Conservation (phyloP, 192 early-diverging fungal genomes). For the Backusella psychrophila region DNA sequence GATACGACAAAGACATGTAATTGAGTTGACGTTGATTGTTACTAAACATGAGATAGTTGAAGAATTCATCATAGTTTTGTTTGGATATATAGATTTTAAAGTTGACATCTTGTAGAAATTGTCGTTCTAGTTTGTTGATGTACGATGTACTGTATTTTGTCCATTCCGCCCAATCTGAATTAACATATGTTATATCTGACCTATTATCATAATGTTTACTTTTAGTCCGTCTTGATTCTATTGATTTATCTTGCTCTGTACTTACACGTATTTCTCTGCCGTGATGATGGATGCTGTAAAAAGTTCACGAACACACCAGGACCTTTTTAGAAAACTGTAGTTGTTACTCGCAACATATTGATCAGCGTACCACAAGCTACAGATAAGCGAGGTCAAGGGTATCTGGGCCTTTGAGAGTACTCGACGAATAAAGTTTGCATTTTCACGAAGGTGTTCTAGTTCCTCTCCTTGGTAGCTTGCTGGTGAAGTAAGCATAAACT, state of each 20-base stretch:
- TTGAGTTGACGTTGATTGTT: conserved; percentile 39
- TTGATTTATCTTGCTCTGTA: neutral
- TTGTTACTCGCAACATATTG: conserved; percentile 34
- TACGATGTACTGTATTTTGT: conserved; percentile 24
- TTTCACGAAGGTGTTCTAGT: conserved; percentile 9
- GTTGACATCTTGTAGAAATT: conserved; percentile 41
- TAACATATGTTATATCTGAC: conserved; percentile 44
- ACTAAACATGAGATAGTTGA: conserved; percentile 43
- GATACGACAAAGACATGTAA: conserved; percentile 30
- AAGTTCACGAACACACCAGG: conserved; percentile 42
- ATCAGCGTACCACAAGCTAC: conserved; percentile 47
- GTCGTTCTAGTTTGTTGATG: conserved; percentile 41
- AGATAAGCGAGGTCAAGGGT: conserved; percentile 45
- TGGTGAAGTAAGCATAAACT: conserved; percentile 19
- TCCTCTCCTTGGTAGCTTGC: neutral
- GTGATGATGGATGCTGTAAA: conserved; percentile 46
- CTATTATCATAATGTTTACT: neutral
- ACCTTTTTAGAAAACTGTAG: conserved; percentile 6
- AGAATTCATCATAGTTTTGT: conserved; percentile 41
- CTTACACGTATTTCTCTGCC: conserved; percentile 53
- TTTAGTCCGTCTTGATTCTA: neutral
- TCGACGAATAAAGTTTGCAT: conserved; percentile 47
- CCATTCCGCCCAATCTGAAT: conserved; percentile 48
- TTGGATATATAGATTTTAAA: conserved; percentile 44
- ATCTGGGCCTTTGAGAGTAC: conserved; percentile 48